phyloP scores from a whole-genome alignment of 208 protist genomes.

The Histomonas meleagridis region DNA sequence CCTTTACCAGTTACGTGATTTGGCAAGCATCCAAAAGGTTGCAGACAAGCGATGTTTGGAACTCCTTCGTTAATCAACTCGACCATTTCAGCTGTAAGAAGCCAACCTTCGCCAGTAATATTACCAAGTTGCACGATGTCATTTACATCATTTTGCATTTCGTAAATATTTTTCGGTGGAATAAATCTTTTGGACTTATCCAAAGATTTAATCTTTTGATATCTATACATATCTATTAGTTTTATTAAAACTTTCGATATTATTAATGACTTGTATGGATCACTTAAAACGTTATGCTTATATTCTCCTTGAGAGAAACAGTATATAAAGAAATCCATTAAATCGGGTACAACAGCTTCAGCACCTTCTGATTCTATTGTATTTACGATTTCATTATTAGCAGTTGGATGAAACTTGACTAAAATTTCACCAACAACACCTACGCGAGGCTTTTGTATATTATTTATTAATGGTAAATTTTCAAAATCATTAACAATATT shows the following conservation, averaged over 20 bases:
- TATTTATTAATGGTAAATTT: background rate
- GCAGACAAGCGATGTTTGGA: background rate
- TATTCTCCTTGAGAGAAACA: background rate
- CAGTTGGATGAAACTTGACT: background rate
- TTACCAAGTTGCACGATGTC: background rate
- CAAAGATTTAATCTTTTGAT: background rate
- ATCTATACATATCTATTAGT: background rate
- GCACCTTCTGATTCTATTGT: background rate
- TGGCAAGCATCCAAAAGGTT: background rate
- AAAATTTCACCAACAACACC: background rate
- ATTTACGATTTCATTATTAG: background rate
- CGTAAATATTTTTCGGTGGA: background rate
- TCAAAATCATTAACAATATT: background rate
- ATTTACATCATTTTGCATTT: background rate
- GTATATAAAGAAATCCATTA: background rate
- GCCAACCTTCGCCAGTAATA: background rate
- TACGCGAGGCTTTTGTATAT: background rate
- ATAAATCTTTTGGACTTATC: background rate
- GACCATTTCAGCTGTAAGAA: background rate
- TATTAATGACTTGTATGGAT: background rate
- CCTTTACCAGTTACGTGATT: background rate
- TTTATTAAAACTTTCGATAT: background rate
- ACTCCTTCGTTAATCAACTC: background rate
- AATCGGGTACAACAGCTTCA: background rate
- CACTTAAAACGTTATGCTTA: background rate